A percentile compares a stretch with the other conserved stretches of the same genome.
phyloP scores from a whole-genome alignment of 306 rosid genomes.

The Senna tora region DNA sequence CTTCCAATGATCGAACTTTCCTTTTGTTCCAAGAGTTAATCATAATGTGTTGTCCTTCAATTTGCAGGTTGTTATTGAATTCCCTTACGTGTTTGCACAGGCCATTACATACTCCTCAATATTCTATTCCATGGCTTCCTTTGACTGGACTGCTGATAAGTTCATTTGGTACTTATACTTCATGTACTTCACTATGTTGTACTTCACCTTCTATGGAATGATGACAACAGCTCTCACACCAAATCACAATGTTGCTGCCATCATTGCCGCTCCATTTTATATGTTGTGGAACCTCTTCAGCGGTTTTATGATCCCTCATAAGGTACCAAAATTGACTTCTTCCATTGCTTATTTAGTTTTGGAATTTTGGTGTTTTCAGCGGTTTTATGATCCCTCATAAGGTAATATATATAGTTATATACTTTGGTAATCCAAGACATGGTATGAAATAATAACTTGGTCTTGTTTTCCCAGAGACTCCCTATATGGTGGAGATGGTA shows the following conservation, averaged over 20 bases:
- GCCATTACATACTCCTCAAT: conserved; percentile 73
- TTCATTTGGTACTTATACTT: conserved; percentile 88
- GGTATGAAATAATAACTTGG: neutral
- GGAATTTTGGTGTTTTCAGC: conserved; percentile 8
- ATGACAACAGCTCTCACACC: conserved; percentile 98
- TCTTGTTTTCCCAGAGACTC: conserved; percentile 65
- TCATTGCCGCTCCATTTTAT: conserved; percentile 91
- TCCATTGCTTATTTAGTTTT: conserved; percentile 29
- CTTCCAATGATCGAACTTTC: neutral
- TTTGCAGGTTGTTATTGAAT: conserved; percentile 83
- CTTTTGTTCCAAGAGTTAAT: conserved; percentile 35
- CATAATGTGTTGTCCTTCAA: conserved; percentile 23
- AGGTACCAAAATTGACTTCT: conserved; percentile 54
- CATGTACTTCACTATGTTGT: conserved; percentile 90
- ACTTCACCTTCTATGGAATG: conserved; percentile 97
- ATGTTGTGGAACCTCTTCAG: conserved; percentile 99
- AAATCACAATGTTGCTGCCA: conserved; percentile 88
- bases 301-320: conserved; percentile 97
- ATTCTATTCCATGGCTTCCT: conserved; percentile 85
- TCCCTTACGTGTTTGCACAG: conserved; percentile 90
- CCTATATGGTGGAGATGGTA: conserved; percentile 99
- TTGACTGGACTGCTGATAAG: conserved; percentile 76
- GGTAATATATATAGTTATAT: too few species aligned
- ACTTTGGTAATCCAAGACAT: neutral
- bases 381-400: too few species aligned